Conservation (phyloP, 2,329 filamentous ascomycete genomes). For the Colletotrichum sp. region DNA sequence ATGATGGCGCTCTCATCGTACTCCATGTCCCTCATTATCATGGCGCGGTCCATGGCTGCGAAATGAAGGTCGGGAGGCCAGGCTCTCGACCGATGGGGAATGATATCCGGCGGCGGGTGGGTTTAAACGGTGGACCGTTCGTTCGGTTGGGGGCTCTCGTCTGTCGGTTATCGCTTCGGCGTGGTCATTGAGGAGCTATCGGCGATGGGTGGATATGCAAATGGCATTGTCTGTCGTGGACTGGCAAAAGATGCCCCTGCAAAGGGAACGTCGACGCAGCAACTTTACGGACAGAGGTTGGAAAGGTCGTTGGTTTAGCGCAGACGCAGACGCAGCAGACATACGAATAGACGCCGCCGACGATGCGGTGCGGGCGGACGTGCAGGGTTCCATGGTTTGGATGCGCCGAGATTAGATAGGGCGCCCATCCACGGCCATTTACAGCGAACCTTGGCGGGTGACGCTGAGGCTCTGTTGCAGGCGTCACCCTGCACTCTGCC, state of each 20-base stretch:
- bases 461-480: constrained; percentile 1
- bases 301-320: background rate
- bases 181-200: background rate
- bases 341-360: background rate
- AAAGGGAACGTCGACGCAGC: background rate
- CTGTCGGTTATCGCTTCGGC: background rate
- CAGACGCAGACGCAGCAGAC: background rate
- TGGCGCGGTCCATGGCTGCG: constrained; percentile 10
- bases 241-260: background rate
- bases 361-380: background rate
- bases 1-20: constrained; percentile 38
- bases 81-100: background rate
- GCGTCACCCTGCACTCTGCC: background rate
- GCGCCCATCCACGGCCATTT: background rate
- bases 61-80: background rate
- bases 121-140: constrained; percentile 3
- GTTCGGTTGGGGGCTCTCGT: background rate
- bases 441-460: constrained; percentile 4
- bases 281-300: background rate
- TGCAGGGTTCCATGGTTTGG: background rate
- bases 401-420: constrained; percentile 5
- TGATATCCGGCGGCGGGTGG: background rate
- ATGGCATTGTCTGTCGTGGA: background rate
- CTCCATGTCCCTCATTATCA: constrained; percentile 24
- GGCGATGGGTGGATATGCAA: background rate